Evolutionary conservation across 192 early-diverging fungal species (phyloP), one percentile per base, ranked within the genome.

Genomic region (Coemansia sp.): DNA sequence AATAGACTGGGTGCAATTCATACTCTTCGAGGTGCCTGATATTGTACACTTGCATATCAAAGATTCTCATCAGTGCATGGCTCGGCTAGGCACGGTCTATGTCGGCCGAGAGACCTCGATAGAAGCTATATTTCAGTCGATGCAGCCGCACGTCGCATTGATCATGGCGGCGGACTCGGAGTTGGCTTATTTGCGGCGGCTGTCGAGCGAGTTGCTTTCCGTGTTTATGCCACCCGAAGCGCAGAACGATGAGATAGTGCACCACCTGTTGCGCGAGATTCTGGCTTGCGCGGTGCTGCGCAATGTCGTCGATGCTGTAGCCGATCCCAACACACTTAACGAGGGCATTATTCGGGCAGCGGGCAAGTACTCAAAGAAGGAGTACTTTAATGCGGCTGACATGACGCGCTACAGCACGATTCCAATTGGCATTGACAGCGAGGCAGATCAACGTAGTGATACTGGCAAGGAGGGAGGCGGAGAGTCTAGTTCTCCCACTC

Each of bases 81-180:
- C 74, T 10, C 65, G 79, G 8, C 57, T 82, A 31, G 71, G 65
- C 17, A 82, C 79, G 15, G 74, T 76, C 6, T 82, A 82, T 46
- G 79, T 62, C 29, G 79, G 79, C 0, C 59, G 71, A 3, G 71
- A 73, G 27, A 74, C 65, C 10, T 82, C 79, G 2, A 73, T 82
- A 12, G 79, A 82, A 36, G 74, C 70, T 1, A 65, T 76, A 25
- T 76, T 82, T 35, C 79, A 82, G 68, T 76, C 70, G 37, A 76
- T 76, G 74, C 79, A 82, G 63, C 79, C 79, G 47, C 79, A 82
- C 42, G 74, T 76, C 57, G 79, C 79, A 20, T 51, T 82, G 57
- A 54, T 60, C 9, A 60, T 58, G 62, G 79, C 79, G 2, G 79
- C 79, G 4, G 73, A 82, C 49, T 82, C 79, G 42, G 79, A 82